Evolutionary conservation across 768 basidiomycete species (phyloP).

Genomic region (Flagelloscypha sp.): DNA sequence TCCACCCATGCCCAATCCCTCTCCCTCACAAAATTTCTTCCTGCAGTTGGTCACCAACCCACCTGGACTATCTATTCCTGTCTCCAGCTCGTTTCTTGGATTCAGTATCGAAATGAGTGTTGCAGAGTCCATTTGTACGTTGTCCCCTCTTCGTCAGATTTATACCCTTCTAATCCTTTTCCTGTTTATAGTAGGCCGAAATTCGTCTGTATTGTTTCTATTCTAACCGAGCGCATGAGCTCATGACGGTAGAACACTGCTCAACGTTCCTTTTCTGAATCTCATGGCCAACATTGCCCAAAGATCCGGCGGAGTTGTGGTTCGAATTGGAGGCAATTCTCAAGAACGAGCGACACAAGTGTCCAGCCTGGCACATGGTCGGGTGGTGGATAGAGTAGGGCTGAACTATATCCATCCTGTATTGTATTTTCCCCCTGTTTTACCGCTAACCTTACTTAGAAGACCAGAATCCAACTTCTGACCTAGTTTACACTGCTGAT

Average conservation of each 20-base stretch:
- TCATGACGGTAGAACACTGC: conserved; percentile 24
- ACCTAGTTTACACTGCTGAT: conserved; percentile 55
- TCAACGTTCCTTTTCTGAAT: conserved; percentile 68
- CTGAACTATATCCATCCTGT: conserved; percentile 27
- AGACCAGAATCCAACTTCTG: conserved; percentile 61
- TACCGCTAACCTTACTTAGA: too few relatives aligned
- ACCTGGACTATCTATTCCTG: conserved; percentile 12
- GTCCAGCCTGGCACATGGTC: too few relatives aligned
- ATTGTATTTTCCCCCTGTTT: too few relatives aligned
- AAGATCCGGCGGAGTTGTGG: conserved; percentile 50
- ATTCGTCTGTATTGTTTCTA: too few relatives aligned
- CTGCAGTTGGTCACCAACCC: too few relatives aligned
- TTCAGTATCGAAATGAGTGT: conserved; percentile 61
- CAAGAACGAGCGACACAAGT: conserved; percentile 70
- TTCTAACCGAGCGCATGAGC: too few relatives aligned
- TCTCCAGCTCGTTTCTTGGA: conserved; percentile 38
- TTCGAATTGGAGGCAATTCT: conserved; percentile 77
- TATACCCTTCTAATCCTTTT: too few relatives aligned
- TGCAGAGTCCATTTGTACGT: conserved; percentile 39
- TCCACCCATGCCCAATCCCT: too few relatives aligned
- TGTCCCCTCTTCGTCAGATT: too few relatives aligned
- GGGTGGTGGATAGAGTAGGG: conserved; percentile 46
- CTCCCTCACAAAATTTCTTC: too few relatives aligned
- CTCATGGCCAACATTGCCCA: conserved; percentile 61
- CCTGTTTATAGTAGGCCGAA: too few relatives aligned